Percentiles rank a stretch among this genome's conserved stretches.
These are phyloP conservation scores for Radiomyces spectabilis DNA, from an alignment of 192 early-diverging fungal species.

Conservation along the genomic window DNA sequence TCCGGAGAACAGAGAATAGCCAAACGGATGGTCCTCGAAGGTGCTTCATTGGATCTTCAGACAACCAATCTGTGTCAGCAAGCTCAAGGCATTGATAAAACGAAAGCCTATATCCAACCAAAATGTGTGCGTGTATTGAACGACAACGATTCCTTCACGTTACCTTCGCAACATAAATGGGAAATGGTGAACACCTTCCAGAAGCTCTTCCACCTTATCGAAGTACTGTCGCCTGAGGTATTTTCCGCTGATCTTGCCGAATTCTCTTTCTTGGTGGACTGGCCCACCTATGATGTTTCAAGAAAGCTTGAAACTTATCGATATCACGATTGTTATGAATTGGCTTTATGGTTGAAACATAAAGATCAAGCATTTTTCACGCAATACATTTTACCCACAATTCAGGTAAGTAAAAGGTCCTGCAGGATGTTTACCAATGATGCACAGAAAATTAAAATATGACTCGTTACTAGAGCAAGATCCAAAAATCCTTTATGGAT, in stretches of 20 bases:
- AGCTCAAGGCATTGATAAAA: background rate
- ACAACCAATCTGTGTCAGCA: conserved; percentile 6
- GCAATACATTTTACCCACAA: conserved; percentile 18
- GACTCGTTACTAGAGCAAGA: conserved; percentile 44
- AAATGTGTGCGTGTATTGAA: conserved; percentile 9
- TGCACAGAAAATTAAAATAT: no score
- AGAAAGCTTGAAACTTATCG: conserved; percentile 30
- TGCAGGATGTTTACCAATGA: no score
- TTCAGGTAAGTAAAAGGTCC: conserved; percentile 35
- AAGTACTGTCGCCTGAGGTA: background rate
- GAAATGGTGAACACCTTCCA: conserved; percentile 17
- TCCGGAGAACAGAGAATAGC: conserved; percentile 13
- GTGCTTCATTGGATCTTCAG: background rate
- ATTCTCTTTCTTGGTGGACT: conserved; percentile 29
- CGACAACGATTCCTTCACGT: no score
- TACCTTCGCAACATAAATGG: conserved; percentile 8
- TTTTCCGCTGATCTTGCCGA: background rate
- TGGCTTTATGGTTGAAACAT: conserved; percentile 41
- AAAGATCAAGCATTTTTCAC: conserved; percentile 37
- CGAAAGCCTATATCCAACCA: conserved; percentile 1
- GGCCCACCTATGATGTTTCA: conserved; percentile 14
- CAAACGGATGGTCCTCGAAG: conserved; percentile 1
- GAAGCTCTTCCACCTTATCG: conserved; percentile 7
- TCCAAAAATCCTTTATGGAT: conserved; percentile 39
- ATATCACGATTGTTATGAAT: conserved; percentile 32